A percentile compares a stretch with the other conserved stretches of the same genome.
These are phyloP conservation scores for Albophoma yamanashiensis DNA, from an alignment of 2,329 filamentous ascomycete genomes.

Conservation along the genomic window DNA sequence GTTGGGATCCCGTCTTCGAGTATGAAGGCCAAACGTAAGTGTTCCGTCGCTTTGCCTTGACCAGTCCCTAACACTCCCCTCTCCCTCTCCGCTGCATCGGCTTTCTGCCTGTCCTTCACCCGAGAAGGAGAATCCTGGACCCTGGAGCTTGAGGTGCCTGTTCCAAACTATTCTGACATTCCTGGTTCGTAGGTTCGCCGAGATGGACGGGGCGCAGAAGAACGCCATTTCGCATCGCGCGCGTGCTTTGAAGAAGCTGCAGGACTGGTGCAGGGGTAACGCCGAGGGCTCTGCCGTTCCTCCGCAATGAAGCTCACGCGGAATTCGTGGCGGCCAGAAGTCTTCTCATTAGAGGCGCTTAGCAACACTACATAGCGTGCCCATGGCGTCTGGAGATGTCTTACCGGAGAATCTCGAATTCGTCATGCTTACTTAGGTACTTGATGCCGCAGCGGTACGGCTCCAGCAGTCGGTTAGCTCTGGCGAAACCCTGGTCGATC, in stretches of 20 bases:
- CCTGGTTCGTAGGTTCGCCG: slow-evolving; percentile 54
- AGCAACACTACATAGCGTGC: neutral
- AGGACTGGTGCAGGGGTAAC: slow-evolving; percentile 58
- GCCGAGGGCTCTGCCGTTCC: neutral
- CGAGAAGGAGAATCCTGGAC: neutral
- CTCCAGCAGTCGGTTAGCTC: slow-evolving; percentile 40
- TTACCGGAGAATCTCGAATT: slow-evolving; percentile 73
- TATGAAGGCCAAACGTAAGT: slow-evolving; percentile 73
- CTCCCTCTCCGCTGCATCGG: neutral
- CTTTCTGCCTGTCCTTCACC: neutral
- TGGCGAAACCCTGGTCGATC: slow-evolving; percentile 30
- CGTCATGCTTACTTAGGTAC: slow-evolving; percentile 59
- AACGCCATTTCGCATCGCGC: slow-evolving; percentile 89
- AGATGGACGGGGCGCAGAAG: slow-evolving; percentile 84
- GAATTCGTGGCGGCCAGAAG: neutral
- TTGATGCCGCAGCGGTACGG: slow-evolving; percentile 60
- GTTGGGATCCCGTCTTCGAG: slow-evolving; percentile 96
- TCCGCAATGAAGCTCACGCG: slow-evolving; percentile 7
- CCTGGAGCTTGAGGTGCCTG: neutral
- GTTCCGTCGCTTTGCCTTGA: neutral
- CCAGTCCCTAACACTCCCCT: neutral
- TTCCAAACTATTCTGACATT: neutral
- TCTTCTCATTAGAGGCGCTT: neutral
- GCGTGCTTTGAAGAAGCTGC: slow-evolving; percentile 78
- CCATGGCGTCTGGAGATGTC: slow-evolving; percentile 9